These are phyloP conservation scores for Parietaria judaica DNA, from an alignment of 306 rosid species.

Conservation along the genomic window DNA sequence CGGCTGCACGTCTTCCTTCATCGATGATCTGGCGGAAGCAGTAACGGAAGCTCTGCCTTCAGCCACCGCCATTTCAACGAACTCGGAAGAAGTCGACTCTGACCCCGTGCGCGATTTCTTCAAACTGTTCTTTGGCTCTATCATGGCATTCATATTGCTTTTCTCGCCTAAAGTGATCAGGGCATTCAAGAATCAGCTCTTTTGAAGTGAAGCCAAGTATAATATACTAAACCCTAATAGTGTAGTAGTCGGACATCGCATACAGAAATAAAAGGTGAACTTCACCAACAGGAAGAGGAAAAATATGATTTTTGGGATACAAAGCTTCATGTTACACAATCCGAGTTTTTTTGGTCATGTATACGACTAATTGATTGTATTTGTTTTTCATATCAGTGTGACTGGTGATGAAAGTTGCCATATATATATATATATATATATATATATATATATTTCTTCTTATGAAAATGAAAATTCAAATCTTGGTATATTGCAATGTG, in stretches of 20 bases:
- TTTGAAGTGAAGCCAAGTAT: slow-evolving; percentile 12
- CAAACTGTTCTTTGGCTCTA: slow-evolving; percentile 72
- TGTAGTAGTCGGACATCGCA: neutral
- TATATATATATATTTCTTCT: no score
- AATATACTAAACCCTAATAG: neutral
- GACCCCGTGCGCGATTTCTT: slow-evolving; percentile 42
- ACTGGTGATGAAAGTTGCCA: no score
- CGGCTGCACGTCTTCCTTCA: slow-evolving; percentile 73
- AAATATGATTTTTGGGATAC: neutral
- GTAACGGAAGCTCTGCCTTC: slow-evolving; percentile 89
- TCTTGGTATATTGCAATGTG: no score
- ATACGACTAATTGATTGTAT: no score
- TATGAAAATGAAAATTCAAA: no score
- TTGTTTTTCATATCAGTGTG: no score
- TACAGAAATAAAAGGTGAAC: neutral
- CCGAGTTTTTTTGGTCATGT: no score
- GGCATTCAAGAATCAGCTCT: slow-evolving; percentile 50
- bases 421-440: no score
- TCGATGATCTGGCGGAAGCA: slow-evolving; percentile 85
- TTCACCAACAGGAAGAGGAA: neutral
- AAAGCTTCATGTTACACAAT: no score
- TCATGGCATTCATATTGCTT: slow-evolving; percentile 58
- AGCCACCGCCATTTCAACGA: slow-evolving; percentile 54
- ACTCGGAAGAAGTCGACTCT: slow-evolving; percentile 37
- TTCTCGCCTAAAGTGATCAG: slow-evolving; percentile 59